Evolutionary conservation across 768 basidiomycete species (phyloP), one percentile per base, ranked within the genome.

Genomic region (Pisolithus tinctorius): DNA sequence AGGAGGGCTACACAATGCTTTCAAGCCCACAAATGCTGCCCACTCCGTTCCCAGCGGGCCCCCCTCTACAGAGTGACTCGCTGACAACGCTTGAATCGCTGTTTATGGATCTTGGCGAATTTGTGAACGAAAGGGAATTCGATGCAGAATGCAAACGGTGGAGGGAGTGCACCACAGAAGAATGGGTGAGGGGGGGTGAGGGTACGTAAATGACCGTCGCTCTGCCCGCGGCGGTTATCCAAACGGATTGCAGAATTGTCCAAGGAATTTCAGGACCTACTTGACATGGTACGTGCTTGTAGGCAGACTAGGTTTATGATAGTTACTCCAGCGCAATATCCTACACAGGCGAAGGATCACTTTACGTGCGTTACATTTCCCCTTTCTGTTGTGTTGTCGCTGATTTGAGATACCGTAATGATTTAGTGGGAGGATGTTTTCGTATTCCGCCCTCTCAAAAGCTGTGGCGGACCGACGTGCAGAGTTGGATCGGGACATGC

Each of bases 161-260:
- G 67, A 59, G 41, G 37, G 59, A 57, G 11, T 64, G 65, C 34
- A 56, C 65, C 8, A 61, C 43, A 36, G 65, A 67, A 17, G 65
- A 67, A 45, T 67, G 65, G 67, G 20, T 69, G 23, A 60, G 63
- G 47, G 65, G 58, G 17, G 51, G 58, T 17, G 67, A 69, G 16
- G 57, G 65, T 68, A n/a, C 47, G 63, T 49, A 43, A 23, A 20
- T 29, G 31, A 14, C 25, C 4, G 31, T 37, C 23, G 17, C 20
- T 42, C 40, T 23, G n/a, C 39, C 27, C 23, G 13, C 42, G 8
- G 4, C 31, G 27, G 30, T 53, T 48, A 25, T 60, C 27, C 6
- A 14, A 38, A 38, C 45, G n/a, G n/a, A 27, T 14, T 38, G 34
- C 47, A 64, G 66, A 53, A 50, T 42, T 63, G n/a, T 50, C 52